These are phyloP conservation scores for Phytophthora parvispora DNA, from an alignment of 352 stramenopile species.

Conservation along the genomic window DNA sequence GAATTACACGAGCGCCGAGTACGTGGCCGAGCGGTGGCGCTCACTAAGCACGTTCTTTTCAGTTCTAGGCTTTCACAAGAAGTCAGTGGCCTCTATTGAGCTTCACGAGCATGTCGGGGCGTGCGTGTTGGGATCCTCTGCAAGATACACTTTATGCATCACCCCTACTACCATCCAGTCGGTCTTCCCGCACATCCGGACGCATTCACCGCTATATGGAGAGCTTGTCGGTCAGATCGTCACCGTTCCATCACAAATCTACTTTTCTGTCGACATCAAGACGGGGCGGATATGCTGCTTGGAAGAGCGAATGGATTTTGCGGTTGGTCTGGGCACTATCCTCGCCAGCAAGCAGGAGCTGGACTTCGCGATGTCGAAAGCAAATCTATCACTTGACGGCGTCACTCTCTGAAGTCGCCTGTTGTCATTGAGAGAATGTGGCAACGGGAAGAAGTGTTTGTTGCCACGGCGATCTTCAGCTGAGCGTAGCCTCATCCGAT, in stretches of 20 bases:
- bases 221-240: not conserved
- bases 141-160: not conserved
- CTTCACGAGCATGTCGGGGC: not conserved
- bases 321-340: not conserved
- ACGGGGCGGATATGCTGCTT: slow-evolving; percentile 2
- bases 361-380: not conserved
- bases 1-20: not conserved
- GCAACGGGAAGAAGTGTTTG: too few relatives aligned
- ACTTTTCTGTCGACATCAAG: slow-evolving; percentile 4
- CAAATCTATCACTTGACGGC: not conserved
- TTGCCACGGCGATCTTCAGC: too few relatives aligned
- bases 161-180: not conserved
- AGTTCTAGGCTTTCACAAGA: not conserved
- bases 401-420: not conserved
- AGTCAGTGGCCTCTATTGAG: not conserved
- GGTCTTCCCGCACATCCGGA: not conserved
- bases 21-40: not conserved
- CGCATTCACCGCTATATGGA: not conserved
- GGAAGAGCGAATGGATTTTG: slow-evolving; percentile 14
- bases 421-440: too few relatives aligned
- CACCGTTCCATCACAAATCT: slow-evolving; percentile 5
- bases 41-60: not conserved
- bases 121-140: not conserved
- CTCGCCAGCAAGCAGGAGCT: not conserved
- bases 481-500: too few relatives aligned